These are phyloP conservation scores for Termitomyces sp. DNA, from an alignment of 768 basidiomycete species.

Conservation along the genomic window DNA sequence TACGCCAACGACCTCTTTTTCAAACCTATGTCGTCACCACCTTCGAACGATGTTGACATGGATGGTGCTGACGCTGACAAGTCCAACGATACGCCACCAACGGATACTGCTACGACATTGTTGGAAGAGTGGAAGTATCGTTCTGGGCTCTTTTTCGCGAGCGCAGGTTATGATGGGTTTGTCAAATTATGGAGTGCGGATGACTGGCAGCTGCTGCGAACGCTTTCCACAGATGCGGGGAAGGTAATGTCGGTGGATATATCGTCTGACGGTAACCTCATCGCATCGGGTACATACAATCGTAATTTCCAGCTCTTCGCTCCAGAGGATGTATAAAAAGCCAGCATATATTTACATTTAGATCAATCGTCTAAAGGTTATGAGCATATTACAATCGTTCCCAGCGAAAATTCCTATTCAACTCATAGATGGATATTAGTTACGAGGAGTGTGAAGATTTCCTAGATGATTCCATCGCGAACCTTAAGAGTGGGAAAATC, in stretches of 20 bases:
- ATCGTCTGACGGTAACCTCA: conserved; percentile 71
- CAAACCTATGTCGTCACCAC: conserved; percentile 27
- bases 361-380: conserved; percentile 12
- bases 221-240: conserved; percentile 90
- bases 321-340: conserved; percentile 51
- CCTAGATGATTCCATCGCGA: conserved; percentile 55
- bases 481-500: conserved; percentile 31
- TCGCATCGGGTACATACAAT: conserved; percentile 90
- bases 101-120: conserved; percentile 26
- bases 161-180: conserved; percentile 90
- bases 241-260: conserved; percentile 99
- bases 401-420: conserved; percentile 8
- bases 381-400: conserved; percentile 28
- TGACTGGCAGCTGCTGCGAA: conserved; percentile 91
- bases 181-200: conserved; percentile 98
- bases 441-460: background rate
- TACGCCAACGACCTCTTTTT: conserved; percentile 53
- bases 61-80: conserved; percentile 36
- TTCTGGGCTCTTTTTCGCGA: conserved; percentile 89
- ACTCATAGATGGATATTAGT: background rate
- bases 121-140: conserved; percentile 76
- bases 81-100: conserved; percentile 32
- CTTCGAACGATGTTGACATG: conserved; percentile 44
- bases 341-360: conserved; percentile 9
- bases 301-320: conserved; percentile 93